A percentile compares a stretch with the other conserved stretches of the same genome.
These are phyloP conservation scores for Chionographis japonica DNA, from an alignment of 106 monocot genomes.

Conservation along the genomic window DNA sequence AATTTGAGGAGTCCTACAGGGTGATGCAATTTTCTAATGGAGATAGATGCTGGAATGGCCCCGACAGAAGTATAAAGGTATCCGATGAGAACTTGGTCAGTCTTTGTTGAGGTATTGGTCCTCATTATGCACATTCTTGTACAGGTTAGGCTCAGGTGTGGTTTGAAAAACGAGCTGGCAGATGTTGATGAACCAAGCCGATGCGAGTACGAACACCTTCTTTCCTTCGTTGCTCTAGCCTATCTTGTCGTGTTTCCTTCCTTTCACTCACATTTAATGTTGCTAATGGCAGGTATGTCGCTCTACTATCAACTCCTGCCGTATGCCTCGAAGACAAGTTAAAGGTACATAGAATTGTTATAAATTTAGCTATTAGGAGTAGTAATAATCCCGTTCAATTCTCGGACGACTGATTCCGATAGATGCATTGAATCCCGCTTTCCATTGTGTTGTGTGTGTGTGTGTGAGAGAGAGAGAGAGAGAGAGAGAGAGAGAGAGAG, in stretches of 20 bases:
- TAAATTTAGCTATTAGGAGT: neutral
- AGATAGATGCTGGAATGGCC: constrained; percentile 97
- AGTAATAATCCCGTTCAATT: too few species aligned
- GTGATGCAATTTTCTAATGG: constrained; percentile 78
- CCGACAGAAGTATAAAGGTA: constrained; percentile 94
- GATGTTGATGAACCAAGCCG: constrained; percentile 95
- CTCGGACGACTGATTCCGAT: too few species aligned
- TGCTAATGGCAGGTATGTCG: constrained; percentile 52
- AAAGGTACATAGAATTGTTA: constrained; percentile 35
- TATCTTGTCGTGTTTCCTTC: neutral
- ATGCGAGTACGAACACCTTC: constrained; percentile 77
- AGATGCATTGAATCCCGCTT: neutral
- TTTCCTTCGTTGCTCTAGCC: neutral
- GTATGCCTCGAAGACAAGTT: constrained; percentile 79
- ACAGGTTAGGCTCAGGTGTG: constrained; percentile 97
- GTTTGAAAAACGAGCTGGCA: constrained; percentile 77
- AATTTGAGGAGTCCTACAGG: constrained; percentile 88
- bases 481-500: too few species aligned
- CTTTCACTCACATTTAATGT: neutral
- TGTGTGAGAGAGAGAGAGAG: too few species aligned
- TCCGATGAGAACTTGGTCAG: neutral
- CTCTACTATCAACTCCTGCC: constrained; percentile 66
- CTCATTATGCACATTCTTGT: constrained; percentile 6
- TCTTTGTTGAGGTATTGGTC: neutral
- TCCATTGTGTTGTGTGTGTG: too few species aligned